Percentiles rank a stretch among this genome's conserved stretches.
Conservation (phyloP, 2,329 filamentous ascomycete genomes). For the Diplocarpon mali region DNA sequence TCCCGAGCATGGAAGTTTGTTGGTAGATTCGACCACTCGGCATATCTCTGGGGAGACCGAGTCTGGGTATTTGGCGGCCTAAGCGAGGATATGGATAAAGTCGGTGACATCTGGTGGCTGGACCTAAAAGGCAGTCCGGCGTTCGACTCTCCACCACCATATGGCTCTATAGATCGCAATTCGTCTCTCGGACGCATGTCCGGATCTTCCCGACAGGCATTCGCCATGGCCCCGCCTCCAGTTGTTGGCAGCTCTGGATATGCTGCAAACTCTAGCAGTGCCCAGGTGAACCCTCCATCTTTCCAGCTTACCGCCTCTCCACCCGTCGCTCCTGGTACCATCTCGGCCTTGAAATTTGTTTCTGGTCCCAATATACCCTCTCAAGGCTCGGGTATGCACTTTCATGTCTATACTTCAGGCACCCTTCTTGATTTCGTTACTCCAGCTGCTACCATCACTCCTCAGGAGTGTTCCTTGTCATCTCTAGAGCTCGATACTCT, state of each 20-base stretch:
- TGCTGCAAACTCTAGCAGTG: slow-evolving; percentile 56
- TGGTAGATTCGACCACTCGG: slow-evolving; percentile 86
- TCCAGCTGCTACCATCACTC: slow-evolving; percentile 74
- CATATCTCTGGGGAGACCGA: slow-evolving; percentile 81
- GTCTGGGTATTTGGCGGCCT: slow-evolving; percentile 96
- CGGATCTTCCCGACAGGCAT: slow-evolving; percentile 41
- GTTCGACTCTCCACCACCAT: slow-evolving; percentile 60
- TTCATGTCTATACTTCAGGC: slow-evolving; percentile 88
- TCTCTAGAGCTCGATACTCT: slow-evolving; percentile 77
- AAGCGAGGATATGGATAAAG: slow-evolving; percentile 93
- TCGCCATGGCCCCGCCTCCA: slow-evolving; percentile 38
- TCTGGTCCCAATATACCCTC: slow-evolving; percentile 78
- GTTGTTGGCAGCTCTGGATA: slow-evolving; percentile 51
- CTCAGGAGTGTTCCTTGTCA: slow-evolving; percentile 81
- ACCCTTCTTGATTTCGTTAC: slow-evolving; percentile 91
- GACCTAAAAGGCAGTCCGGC: slow-evolving; percentile 86
- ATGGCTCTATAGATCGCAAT: slow-evolving; percentile 37
- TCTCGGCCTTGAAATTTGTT: slow-evolving; percentile 83
- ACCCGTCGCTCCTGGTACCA: slow-evolving; percentile 76
- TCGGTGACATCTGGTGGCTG: slow-evolving; percentile 93
- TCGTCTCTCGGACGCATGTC: slow-evolving; percentile 25
- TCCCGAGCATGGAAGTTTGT: slow-evolving; percentile 94
- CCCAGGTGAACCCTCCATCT: slow-evolving; percentile 55
- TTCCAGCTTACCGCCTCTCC: slow-evolving; percentile 62
- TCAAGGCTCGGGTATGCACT: slow-evolving; percentile 85